These are phyloP conservation scores for Aristolochia contorta DNA, from an alignment of 164 flowering plant species.

Conservation along the genomic window DNA sequence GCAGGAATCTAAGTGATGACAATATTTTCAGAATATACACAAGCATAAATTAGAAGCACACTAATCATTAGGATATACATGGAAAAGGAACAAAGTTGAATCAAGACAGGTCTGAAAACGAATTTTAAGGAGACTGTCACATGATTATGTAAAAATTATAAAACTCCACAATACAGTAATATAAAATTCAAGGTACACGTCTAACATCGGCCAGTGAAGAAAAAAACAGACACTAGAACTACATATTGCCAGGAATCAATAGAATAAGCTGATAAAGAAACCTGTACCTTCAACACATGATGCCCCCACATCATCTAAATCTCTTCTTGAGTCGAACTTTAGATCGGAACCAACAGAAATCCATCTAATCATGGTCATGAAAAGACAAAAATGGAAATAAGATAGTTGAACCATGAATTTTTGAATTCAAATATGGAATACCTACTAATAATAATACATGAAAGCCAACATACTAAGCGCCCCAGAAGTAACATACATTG, in stretches of 20 bases:
- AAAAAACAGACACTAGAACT: neutral
- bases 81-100: too few species aligned
- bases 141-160: too few species aligned
- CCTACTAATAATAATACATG: neutral
- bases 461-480: neutral
- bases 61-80: too few species aligned
- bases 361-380: conserved; percentile 56
- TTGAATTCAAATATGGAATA: neutral
- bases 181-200: too few species aligned
- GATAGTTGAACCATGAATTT: neutral
- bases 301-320: conserved; percentile 94
- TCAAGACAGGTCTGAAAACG: too few species aligned
- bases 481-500: conserved; percentile 50
- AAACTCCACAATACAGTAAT: too few species aligned
- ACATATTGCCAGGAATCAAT: neutral
- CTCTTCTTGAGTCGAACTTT: conserved; percentile 92
- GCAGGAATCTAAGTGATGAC: too few species aligned
- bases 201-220: too few species aligned
- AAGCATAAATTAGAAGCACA: too few species aligned
- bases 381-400: conserved; percentile 7
- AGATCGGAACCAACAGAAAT: conserved; percentile 95
- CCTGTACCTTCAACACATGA: conserved; percentile 53
- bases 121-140: too few species aligned
- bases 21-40: too few species aligned
- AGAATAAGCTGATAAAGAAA: neutral